Conservation (phyloP, 805 yeast genomes). For the Maudiozyma pseudohumilis region DNA sequence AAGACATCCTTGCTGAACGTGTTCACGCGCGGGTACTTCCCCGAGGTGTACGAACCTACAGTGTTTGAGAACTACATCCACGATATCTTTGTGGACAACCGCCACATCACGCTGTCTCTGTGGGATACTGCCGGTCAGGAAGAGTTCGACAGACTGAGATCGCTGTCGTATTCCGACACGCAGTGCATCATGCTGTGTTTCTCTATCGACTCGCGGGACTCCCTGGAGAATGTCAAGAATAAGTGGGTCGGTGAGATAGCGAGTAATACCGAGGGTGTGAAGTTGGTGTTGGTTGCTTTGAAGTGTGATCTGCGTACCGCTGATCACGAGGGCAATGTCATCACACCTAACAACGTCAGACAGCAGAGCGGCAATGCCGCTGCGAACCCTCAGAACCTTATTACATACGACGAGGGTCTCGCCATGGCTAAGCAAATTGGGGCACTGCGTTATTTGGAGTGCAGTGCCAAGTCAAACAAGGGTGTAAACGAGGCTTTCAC, state of each 20-base stretch:
- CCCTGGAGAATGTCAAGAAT: slow-evolving; percentile 86
- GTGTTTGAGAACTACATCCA: slow-evolving; percentile 96
- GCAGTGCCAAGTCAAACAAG: slow-evolving; percentile 91
- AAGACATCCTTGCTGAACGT: slow-evolving; percentile 90
- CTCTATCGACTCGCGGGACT: slow-evolving; percentile 87
- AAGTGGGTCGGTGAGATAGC: slow-evolving; percentile 97
- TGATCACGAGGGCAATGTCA: slow-evolving; percentile 39
- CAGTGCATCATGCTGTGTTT: slow-evolving; percentile 96
- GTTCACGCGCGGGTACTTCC: slow-evolving; percentile 94
- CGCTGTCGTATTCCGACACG: slow-evolving; percentile 87
- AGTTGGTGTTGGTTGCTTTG: slow-evolving; percentile 83
- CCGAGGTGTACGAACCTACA: slow-evolving; percentile 96
- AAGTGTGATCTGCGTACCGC: slow-evolving; percentile 83
- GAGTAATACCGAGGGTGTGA: slow-evolving; percentile 95
- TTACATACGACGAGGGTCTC: slow-evolving; percentile 87
- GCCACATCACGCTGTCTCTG: slow-evolving; percentile 79
- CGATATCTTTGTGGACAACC: slow-evolving; percentile 91
- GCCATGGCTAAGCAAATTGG: slow-evolving; percentile 88
- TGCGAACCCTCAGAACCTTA: slow-evolving; percentile 41
- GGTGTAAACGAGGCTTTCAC: slow-evolving; percentile 99
- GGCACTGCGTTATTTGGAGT: slow-evolving; percentile 88
- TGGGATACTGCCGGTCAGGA: slow-evolving; percentile 99
- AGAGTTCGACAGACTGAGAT: slow-evolving; percentile 89
- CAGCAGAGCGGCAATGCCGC: slow-evolving; percentile 16
- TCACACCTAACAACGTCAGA: slow-evolving; percentile 22